Evolutionary conservation across 2,329 filamentous ascomycete species (phyloP), one percentile per base, ranked within the genome.

Genomic region (Colletotrichum gigasporum): DNA sequence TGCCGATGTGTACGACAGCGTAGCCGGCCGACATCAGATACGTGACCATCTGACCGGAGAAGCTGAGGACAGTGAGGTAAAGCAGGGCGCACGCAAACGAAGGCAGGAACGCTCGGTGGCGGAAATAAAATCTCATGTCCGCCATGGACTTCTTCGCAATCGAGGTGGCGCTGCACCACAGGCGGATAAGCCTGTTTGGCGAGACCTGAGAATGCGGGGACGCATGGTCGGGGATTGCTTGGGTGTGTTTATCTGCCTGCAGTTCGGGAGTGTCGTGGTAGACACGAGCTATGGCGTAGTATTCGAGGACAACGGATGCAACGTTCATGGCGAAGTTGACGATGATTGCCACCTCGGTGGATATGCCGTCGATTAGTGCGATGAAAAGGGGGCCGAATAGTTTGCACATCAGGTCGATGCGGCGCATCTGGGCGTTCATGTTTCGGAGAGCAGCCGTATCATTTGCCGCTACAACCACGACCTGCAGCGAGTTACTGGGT

Each of bases 371-470:
- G 0, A 88, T 67, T 1, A 87, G 69, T 2, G 85, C 82, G 30
- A 89, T 84, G n/a, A 79, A 76, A 2, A 89, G 75, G 0, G 87
- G 87, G 0, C 83, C 86, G 2, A 86, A 60, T 2, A 89, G 77
- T 68, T 89, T 89, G 75, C 86, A 88, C 14, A 85, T 71, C 5
- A 89, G 76, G 63, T 89, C 87, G 44, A 89, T 88, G 4, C 87
- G 82, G n/a, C 87, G 81, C 83, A 89, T 88, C n/a, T 79, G 78
- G 2, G 86, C 82, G 70, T 89, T 89, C 24, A 88, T 72, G 6
- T 75, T 79, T 75, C 60, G 70, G 62, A 66, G 66, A 0, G 47
- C 42, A 2, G 37, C 32, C 1, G 42, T 41, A 35, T 71, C 42
- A 1, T 45, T 47, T 3, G 51, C 59, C 1, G 71, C 66, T 1